Percentiles rank a stretch among this genome's conserved stretches.
These are phyloP conservation scores for Trametes sanguinea DNA, from an alignment of 768 basidiomycete genomes.

Conservation along the genomic window DNA sequence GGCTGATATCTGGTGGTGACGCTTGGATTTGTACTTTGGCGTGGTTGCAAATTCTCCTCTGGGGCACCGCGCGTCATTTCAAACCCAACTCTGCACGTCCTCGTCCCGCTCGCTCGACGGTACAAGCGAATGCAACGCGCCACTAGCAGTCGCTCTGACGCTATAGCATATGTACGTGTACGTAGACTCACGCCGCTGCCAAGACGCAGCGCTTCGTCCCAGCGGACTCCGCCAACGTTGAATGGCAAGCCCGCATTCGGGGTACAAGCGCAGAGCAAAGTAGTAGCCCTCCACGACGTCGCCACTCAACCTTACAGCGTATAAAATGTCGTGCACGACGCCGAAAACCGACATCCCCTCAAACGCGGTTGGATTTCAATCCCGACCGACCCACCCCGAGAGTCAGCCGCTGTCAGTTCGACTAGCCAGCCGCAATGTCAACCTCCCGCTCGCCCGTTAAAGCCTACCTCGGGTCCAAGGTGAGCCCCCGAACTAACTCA, in stretches of 20 bases:
- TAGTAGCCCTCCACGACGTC: background rate
- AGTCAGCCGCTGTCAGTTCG: background rate
- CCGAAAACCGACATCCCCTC: background rate
- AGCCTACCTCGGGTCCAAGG: background rate
- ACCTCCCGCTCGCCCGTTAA: background rate
- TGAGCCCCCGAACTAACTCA: background rate
- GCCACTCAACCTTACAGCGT: background rate
- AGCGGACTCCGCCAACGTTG: background rate
- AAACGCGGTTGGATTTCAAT: background rate
- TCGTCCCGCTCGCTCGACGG: too few relatives aligned
- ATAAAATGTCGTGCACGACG: background rate
- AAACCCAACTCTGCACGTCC: too few relatives aligned
- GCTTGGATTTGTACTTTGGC: too few relatives aligned
- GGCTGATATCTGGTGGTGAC: too few relatives aligned
- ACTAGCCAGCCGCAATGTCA: slow-evolving; percentile 2
- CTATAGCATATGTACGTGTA: background rate
- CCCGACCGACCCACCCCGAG: background rate
- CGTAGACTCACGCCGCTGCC: background rate
- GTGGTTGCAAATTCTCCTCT: too few relatives aligned
- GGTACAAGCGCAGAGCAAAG: background rate
- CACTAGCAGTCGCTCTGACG: background rate
- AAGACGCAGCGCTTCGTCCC: slow-evolving; percentile 1
- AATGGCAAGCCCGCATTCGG: background rate
- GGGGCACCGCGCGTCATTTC: too few relatives aligned
- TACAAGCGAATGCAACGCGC: too few relatives aligned